These are phyloP conservation scores for Aspergillus pseudotamarii DNA, from an alignment of 2,329 filamentous ascomycete genomes.

Conservation along the genomic window DNA sequence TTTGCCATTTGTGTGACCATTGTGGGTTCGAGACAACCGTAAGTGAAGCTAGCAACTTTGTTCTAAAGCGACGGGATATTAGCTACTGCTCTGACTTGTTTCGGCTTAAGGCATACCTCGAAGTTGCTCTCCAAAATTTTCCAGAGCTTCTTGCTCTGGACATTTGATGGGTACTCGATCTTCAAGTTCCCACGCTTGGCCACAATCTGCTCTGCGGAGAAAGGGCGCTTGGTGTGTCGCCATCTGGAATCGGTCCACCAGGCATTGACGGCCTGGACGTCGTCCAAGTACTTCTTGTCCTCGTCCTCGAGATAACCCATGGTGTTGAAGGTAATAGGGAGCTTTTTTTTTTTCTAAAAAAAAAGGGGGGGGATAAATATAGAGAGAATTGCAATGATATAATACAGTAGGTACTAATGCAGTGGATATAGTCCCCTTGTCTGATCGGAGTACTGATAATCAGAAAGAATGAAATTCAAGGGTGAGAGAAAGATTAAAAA, in stretches of 20 bases:
- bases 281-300: constrained; percentile 74
- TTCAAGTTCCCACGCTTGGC: constrained; percentile 89
- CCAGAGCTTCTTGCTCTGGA: constrained; percentile 93
- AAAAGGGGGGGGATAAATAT: background rate
- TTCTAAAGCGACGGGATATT: constrained; percentile 53
- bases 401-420: constrained; percentile 11
- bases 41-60: constrained; percentile 87
- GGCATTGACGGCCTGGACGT: constrained; percentile 84
- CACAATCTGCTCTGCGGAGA: constrained; percentile 95
- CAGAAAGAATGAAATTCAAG: constrained; percentile 7
- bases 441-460: constrained; percentile 10
- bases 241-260: constrained; percentile 95
- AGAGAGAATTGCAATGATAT: constrained; percentile 10
- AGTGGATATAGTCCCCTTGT: background rate
- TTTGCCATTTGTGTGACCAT: constrained; percentile 99
- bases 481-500: constrained; percentile 17
- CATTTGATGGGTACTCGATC: constrained; percentile 89
- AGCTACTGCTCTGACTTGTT: background rate
- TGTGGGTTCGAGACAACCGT: constrained; percentile 94
- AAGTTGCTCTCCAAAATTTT: constrained; percentile 83
- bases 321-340: constrained; percentile 17
- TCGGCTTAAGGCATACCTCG: constrained; percentile 59
- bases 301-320: constrained; percentile 62
- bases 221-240: constrained; percentile 88
- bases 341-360: no score